phyloP scores from a whole-genome alignment of 140 eudicot species.

The Erigeron philadelphicus region DNA sequence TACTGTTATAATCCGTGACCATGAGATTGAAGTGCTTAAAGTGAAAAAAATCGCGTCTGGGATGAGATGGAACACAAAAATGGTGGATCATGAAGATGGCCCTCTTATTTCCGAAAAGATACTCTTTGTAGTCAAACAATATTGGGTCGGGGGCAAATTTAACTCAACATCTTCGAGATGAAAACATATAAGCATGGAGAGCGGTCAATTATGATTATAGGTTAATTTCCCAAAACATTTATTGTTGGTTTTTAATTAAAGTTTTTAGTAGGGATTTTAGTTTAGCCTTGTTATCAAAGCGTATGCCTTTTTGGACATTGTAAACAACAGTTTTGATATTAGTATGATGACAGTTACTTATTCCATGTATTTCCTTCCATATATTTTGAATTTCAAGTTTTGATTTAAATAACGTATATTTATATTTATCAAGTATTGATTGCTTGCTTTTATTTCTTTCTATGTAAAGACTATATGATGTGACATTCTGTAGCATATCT shows the following conservation, averaged over 20 bases:
- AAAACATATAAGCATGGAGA: slow-evolving; percentile 9
- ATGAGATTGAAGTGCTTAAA: slow-evolving; percentile 41
- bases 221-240: slow-evolving; percentile 7
- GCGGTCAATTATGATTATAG: slow-evolving; percentile 9
- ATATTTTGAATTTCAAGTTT: neutral
- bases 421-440: neutral
- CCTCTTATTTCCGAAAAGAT: slow-evolving; percentile 50
- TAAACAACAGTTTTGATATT: slow-evolving; percentile 23
- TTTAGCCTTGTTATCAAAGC: slow-evolving; percentile 19
- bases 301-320: slow-evolving; percentile 12
- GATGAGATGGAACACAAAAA: slow-evolving; percentile 67
- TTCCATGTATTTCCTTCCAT: slow-evolving; percentile 3
- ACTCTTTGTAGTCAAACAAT: slow-evolving; percentile 52
- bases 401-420: slow-evolving; percentile 12
- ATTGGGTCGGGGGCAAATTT: slow-evolving; percentile 55
- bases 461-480: slow-evolving; percentile 19
- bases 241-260: neutral
- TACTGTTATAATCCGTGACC: slow-evolving; percentile 55
- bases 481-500: slow-evolving; percentile 21
- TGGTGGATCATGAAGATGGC: slow-evolving; percentile 70
- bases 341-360: neutral
- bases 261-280: slow-evolving; percentile 6
- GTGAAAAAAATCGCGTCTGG: slow-evolving; percentile 50
- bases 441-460: slow-evolving; percentile 12
- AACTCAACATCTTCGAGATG: slow-evolving; percentile 34